Base-by-base conservation (phyloP, 2,329 filamentous ascomycete species). In the Botrytis porri region DNA sequence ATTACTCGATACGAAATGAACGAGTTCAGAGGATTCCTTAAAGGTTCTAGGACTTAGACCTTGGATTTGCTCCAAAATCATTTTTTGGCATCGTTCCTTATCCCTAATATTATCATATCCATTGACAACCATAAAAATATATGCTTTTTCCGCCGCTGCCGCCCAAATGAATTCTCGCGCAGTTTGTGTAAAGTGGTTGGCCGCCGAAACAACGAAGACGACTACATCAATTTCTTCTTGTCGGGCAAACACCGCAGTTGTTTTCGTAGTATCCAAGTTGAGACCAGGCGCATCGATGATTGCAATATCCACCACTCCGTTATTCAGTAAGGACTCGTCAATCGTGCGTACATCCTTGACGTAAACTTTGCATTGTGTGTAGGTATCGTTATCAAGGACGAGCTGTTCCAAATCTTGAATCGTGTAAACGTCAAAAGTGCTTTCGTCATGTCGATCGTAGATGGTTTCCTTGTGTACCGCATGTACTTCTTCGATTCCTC, bases 161-260 rank as follows among this genome's bases (percentile, higher is more conserved):
- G 95, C 95, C 86, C 93, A 93, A 75, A 99, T 97, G 80, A 99
- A 99, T 79, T 99, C 96, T 83, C 93, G 97, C n/a, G 96, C 95
- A 0, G 96, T 97, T 71, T 97, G 90, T 0, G 96, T 99, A 81
- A 99, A 98, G 83, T 99, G 96, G 77, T 99, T 99, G 39, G 95
- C 94, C 3, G 96, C 96, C 18, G 95, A 98, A 8, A 99, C 96
- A 48, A 99, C 96, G 79, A 99, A 99, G 0, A 99, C 95, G 1
- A 99, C 96, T 0, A 99, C 96, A 78, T 99, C 96, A 76, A 99
- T 99, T 83, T 99, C 96, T 82, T 99, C 96, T 81, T 99, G 96
- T 73, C 96, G 88, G 37, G 96, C 96, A 82, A 99, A 99, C 10
- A 99, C 93, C 32, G 96, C 96, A 1, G 96, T 99, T 0, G 96